Conservation (phyloP, 169 alveolate species). For the Eimeria praecox region DNA sequence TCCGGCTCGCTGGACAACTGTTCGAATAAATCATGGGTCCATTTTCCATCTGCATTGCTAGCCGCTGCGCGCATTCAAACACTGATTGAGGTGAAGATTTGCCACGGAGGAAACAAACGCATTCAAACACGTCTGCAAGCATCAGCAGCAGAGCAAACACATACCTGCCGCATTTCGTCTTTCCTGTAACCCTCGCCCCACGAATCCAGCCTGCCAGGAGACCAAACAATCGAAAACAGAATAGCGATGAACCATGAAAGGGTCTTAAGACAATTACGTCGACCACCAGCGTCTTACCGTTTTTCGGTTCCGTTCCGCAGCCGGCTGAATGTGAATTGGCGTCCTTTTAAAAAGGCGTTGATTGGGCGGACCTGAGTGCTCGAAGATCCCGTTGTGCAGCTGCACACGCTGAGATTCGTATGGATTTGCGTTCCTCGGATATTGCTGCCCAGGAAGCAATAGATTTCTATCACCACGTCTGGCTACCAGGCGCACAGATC, state of each 20-base stretch:
- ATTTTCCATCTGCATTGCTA: constrained; percentile 65
- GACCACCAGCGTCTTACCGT: constrained; percentile 65
- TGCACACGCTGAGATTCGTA: background rate
- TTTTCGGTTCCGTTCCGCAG: constrained; percentile 35
- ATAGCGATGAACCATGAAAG: background rate
- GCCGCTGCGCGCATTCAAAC: constrained; percentile 27
- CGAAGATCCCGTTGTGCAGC: constrained; percentile 22
- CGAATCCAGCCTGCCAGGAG: constrained; percentile 24
- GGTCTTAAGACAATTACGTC: too few species aligned
- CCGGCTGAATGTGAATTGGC: background rate
- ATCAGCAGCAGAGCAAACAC: background rate
- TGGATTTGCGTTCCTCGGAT: constrained; percentile 1
- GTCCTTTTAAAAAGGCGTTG: background rate
- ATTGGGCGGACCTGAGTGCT: background rate
- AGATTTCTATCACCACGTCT: constrained; percentile 44
- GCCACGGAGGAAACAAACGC: background rate
- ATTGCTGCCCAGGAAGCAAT: constrained; percentile 2
- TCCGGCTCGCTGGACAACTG: constrained; percentile 83
- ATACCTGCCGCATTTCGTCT: constrained; percentile 49
- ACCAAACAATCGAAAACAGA: background rate
- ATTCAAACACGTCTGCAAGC: background rate
- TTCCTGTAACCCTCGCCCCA: constrained; percentile 44
- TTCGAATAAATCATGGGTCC: constrained; percentile 84
- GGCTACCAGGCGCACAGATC: constrained; percentile 57
- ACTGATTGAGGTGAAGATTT: background rate